phyloP scores from a whole-genome alignment of 345 rosid genomes.

The Arabidopsis suecica region DNA sequence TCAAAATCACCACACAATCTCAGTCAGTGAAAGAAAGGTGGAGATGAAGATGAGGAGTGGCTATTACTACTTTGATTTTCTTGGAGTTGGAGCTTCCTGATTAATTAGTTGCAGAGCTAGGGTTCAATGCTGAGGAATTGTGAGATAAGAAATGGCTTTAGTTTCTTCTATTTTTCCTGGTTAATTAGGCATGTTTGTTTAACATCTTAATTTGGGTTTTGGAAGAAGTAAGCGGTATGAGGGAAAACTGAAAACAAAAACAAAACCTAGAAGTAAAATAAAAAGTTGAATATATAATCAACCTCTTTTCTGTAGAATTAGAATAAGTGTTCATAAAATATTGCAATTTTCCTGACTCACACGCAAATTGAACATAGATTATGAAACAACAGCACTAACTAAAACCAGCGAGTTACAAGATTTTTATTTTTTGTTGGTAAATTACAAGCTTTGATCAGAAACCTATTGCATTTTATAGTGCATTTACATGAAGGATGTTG shows the following conservation, averaged over 20 bases:
- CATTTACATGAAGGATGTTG: neutral
- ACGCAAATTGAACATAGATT: neutral
- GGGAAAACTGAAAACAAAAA: neutral
- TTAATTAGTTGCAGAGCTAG: slow-evolving; percentile 16
- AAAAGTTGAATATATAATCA: slow-evolving; percentile 18
- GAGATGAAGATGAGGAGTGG: slow-evolving; percentile 36
- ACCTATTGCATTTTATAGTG: neutral
- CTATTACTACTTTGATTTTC: slow-evolving; percentile 44
- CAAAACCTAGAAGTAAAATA: neutral
- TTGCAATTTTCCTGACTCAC: neutral
- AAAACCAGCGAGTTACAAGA: neutral
- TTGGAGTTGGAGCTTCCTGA: slow-evolving; percentile 45
- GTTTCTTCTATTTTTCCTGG: slow-evolving; percentile 3
- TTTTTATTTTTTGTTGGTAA: neutral
- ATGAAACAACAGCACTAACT: neutral
- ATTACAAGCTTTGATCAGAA: neutral
- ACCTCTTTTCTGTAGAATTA: neutral
- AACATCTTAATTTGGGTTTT: slow-evolving; percentile 13
- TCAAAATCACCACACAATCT: slow-evolving; percentile 43
- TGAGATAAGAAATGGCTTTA: slow-evolving; percentile 26
- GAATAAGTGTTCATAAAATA: neutral
- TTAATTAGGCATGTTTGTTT: slow-evolving; percentile 35
- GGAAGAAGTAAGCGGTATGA: slow-evolving; percentile 10
- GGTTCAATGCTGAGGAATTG: slow-evolving; percentile 21
- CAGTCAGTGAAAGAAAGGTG: slow-evolving; percentile 38